phyloP scores from a whole-genome alignment of 805 yeast species.

The Candida sakaeoensis region DNA sequence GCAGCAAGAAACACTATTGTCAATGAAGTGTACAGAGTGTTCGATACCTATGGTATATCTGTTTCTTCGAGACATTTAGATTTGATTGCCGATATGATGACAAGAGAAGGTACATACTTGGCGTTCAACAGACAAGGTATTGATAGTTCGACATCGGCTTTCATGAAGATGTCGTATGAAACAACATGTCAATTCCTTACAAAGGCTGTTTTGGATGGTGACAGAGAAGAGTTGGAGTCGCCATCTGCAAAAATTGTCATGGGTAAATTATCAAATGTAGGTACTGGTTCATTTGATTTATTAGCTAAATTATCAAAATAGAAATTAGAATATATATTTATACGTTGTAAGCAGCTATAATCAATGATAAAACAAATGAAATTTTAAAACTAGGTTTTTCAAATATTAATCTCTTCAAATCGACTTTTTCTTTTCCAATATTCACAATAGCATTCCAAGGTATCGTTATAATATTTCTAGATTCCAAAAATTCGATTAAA shows the following conservation, averaged over 20 bases:
- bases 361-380: conserved; percentile 50
- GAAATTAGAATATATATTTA: conserved; percentile 10
- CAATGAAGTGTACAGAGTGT: conserved; percentile 91
- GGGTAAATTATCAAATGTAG: conserved; percentile 87
- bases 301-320: conserved; percentile 44
- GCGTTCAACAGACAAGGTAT: conserved; percentile 99
- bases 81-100: conserved; percentile 97
- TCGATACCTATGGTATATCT: conserved; percentile 91
- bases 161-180: conserved; percentile 98
- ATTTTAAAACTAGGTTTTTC: conserved; percentile 61
- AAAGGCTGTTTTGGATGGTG: conserved; percentile 91
- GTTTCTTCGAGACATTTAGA: conserved; percentile 94
- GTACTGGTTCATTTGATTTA: conserved; percentile 95
- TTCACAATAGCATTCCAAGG: conserved; percentile 38
- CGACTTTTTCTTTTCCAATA: conserved; percentile 35
- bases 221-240: conserved; percentile 78
- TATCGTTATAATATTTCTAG: conserved; percentile 49
- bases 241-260: conserved; percentile 93
- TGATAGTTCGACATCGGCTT: conserved; percentile 90
- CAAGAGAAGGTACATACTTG: conserved; percentile 94
- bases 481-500: conserved; percentile 50
- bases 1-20: conserved; percentile 98
- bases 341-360: conserved; percentile 57
- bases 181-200: conserved; percentile 97
- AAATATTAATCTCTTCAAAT: conserved; percentile 49